Evolutionary conservation across 495 filamentous ascomycete genomes (phyloP), one percentile per base, ranked within the genome.

Genomic region (Neurospora sp.): DNA sequence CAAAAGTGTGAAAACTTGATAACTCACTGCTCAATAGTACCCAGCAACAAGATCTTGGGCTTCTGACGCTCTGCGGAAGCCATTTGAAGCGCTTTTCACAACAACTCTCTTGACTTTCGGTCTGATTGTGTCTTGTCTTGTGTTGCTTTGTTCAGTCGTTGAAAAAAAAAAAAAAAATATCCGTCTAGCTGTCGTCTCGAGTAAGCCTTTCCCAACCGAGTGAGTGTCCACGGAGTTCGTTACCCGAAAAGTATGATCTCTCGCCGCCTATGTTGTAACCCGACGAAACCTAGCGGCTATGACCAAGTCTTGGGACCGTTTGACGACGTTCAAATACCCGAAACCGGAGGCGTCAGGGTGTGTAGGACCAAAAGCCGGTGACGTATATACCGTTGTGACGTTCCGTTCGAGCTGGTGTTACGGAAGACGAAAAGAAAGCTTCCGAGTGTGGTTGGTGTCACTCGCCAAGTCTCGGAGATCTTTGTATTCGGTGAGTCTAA

Each of bases 1-100:
- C 35, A 35, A 35, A 35, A 35, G 35, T 35, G 35, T 35, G 20
- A 68, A 16, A 1, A 38, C 27, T 40, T n/a, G 31, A 27, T 3
- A 2, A 76, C 80, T 48, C 71, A 82, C 81, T 79, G 78, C 37
- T 77, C 79, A 71, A 82, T 81, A 6, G 38, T 69, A 4, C 81
- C 81, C 10, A 82, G 77, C 39, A 77, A 73, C 3, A 82, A 74
- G 69, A 82, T 78, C 71, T 78, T 80, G 27, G 80, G 79, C 31
- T 35, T 65, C 4, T 65, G 53, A 35, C 7, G 6, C 14, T 65
- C 53, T 65, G 18, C 14, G 27, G 53, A 65, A 65, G 6, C 14
- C 53, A 65, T 65, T 1, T 65, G 53, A 18, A 8, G 0, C 14
- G 18, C 12, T 65, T 35, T 31, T 31, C 27, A 61, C 22, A 27